Base-by-base conservation (phyloP, 345 rosid species). In the Clausena lansium region DNA sequence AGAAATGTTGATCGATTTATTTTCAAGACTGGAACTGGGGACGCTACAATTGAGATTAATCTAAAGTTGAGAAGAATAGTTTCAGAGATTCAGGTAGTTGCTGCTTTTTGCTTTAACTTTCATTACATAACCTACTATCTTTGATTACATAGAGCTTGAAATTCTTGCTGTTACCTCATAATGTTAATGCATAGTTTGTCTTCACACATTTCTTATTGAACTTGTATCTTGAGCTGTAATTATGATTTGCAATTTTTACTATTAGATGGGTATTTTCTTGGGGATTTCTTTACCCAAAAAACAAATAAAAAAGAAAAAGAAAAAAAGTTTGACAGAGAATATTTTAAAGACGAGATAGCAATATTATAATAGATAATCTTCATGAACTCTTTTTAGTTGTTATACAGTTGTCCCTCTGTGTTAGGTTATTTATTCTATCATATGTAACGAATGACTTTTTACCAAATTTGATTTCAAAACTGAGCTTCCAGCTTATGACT, bases 1-100 rank as follows among this genome's bases (percentile, higher is more conserved):
- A 83, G 90, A 82, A 76, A 86, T 8, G 91, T 89, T 32, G 88
- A 89, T 72, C 84, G 91, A 62, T 88, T 79, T 72, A 84, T 86
- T 79, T 90, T 89, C 73, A 82, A 71, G 85, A 45, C 47, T 35
- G 83, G 86, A 38, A 74, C 24, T 36, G 91, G 94, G 66, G 88
- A 76, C 64, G 30, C 76, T 59, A 22, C 83, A 0, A 79, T 75
- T 58, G 94, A 89, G 77, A 74, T 88, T 80, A 38, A 19, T 24
- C 32, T 92, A 66, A 87, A 84, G 68, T 83, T 91, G 81, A 88
- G 86, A 78, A 85, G 87, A 74, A 15, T 94, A 2, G 78, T 78
- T 75, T 82, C 88, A 75, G 83, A 81, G 77, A 73, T 80, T 3
- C 79, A 17, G 78, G 88, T 52, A 79, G 79, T 61, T 71, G 32